Evolutionary conservation across 306 rosid genomes (phyloP).

Genomic region (Cucumis melo): DNA sequence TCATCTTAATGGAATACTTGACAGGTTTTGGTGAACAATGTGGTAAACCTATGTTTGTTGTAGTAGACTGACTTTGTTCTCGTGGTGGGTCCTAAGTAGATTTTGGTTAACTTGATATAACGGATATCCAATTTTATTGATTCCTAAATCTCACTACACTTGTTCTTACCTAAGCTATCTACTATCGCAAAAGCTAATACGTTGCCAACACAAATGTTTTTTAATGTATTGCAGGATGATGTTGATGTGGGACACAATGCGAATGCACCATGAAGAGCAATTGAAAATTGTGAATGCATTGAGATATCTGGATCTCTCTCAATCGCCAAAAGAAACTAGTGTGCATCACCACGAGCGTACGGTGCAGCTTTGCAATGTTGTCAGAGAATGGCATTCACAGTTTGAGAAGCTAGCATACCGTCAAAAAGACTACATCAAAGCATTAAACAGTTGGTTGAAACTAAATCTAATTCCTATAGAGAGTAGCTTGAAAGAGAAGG

Average conservation of each 20-base stretch:
- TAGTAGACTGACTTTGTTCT: neutral
- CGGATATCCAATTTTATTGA: neutral
- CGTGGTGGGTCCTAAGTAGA: neutral
- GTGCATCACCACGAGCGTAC: conserved; percentile 75
- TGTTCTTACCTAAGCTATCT: neutral
- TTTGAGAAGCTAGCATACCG: conserved; percentile 43
- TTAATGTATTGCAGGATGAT: conserved; percentile 53
- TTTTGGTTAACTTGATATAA: neutral
- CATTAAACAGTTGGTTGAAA: conserved; percentile 60
- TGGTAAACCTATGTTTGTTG: neutral
- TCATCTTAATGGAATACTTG: neutral
- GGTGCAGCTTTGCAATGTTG: conserved; percentile 42
- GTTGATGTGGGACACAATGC: conserved; percentile 65
- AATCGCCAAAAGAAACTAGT: conserved; percentile 64
- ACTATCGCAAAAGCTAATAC: neutral
- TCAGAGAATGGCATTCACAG: conserved; percentile 56
- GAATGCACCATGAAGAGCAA: conserved; percentile 41
- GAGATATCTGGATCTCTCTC: conserved; percentile 42
- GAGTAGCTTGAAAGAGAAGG: conserved; percentile 78
- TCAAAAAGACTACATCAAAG: conserved; percentile 57
- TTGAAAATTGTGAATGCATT: conserved; percentile 22
- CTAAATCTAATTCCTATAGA: conserved; percentile 77
- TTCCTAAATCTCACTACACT: neutral
- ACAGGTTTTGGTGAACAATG: neutral
- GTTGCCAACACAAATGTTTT: neutral